These are phyloP conservation scores for Lactarius evosmus DNA, from an alignment of 768 basidiomycete species.

Conservation along the genomic window DNA sequence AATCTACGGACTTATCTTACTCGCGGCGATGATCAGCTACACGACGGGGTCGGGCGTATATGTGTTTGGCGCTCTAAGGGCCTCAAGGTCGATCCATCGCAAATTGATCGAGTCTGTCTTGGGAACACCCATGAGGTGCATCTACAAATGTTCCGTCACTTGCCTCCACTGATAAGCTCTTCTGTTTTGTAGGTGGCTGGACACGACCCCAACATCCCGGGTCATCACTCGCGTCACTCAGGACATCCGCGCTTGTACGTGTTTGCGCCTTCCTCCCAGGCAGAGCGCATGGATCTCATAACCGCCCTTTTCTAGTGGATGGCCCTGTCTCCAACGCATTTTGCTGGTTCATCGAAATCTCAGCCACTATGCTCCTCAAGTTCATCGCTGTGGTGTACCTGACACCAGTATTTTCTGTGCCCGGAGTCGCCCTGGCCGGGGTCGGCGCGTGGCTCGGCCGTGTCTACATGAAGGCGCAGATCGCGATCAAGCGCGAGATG, in stretches of 20 bases:
- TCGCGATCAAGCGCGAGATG: conserved; percentile 56
- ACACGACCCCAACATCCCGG: conserved; percentile 51
- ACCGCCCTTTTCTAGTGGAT: conserved; percentile 33
- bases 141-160: conserved; percentile 30
- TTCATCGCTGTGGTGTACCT: conserved; percentile 39
- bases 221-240: conserved; percentile 66
- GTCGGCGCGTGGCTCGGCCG: conserved; percentile 45
- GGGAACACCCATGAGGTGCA: conserved; percentile 59
- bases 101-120: conserved; percentile 52
- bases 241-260: conserved; percentile 47
- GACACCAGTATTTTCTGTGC: conserved; percentile 41
- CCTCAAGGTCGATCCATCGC: conserved; percentile 52
- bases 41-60: conserved; percentile 38
- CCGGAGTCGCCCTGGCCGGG: conserved; percentile 37
- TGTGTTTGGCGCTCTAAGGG: conserved; percentile 49
- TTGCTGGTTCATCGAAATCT: conserved; percentile 34
- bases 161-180: neutral
- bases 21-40: conserved; percentile 36
- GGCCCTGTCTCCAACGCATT: conserved; percentile 34
- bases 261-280: neutral
- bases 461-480: conserved; percentile 54
- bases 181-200: conserved; percentile 42
- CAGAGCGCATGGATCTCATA: neutral
- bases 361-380: conserved; percentile 37
- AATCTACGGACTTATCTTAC: conserved; percentile 41